Percentiles rank a stretch among this genome's conserved stretches.
phyloP scores from a whole-genome alignment of 2,329 filamentous ascomycete genomes.

The Alternaria triticina region DNA sequence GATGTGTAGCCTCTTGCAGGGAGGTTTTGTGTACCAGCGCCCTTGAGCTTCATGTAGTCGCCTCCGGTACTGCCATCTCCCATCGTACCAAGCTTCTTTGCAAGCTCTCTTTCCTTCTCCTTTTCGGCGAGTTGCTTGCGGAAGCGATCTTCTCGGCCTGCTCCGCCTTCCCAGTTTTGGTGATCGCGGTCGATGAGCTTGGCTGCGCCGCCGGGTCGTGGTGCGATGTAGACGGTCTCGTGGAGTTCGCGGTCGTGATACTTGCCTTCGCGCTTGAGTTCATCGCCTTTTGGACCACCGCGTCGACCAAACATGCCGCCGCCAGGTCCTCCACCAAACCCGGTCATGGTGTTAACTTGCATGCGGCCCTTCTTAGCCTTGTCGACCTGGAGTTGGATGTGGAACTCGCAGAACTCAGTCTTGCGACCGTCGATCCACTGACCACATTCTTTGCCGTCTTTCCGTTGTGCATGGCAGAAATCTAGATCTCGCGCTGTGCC shows the following conservation, averaged over 20 bases:
- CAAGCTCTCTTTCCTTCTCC: constrained; percentile 76
- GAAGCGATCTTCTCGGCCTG: constrained; percentile 69
- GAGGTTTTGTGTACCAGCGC: constrained; percentile 23
- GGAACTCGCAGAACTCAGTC: constrained; percentile 91
- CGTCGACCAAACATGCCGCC: constrained; percentile 41
- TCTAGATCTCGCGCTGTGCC: constrained; percentile 84
- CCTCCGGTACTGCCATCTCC: constrained; percentile 68
- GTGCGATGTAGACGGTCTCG: constrained; percentile 54
- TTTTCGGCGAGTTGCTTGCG: constrained; percentile 69
- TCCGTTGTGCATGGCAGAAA: constrained; percentile 84
- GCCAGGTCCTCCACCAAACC: constrained; percentile 48
- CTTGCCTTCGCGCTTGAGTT: constrained; percentile 43
- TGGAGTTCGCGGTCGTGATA: constrained; percentile 66
- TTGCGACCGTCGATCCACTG: constrained; percentile 87
- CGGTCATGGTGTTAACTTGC: constrained; percentile 77
- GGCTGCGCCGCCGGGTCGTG: constrained; percentile 59
- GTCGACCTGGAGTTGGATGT: constrained; percentile 80
- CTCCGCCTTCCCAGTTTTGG: constrained; percentile 53
- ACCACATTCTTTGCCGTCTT: constrained; percentile 80
- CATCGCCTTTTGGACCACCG: constrained; percentile 31
- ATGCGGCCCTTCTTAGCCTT: constrained; percentile 73
- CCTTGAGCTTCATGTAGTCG: constrained; percentile 68
- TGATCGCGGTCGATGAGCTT: constrained; percentile 69
- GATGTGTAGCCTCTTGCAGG: constrained; percentile 25
- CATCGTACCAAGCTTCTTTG: constrained; percentile 68